Conservation (phyloP, 345 rosid species). For the Angophora floribunda region DNA sequence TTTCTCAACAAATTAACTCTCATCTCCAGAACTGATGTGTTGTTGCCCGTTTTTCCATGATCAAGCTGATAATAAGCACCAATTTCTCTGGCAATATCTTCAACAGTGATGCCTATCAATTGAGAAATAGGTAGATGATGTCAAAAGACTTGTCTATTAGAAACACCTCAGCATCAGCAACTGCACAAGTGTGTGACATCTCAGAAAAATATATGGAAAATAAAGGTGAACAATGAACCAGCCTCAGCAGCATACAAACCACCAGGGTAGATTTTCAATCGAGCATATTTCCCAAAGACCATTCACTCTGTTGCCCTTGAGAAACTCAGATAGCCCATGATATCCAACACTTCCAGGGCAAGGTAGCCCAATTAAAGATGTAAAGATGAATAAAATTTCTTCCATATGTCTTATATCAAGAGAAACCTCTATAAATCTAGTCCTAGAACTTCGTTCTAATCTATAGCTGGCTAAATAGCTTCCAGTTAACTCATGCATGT, state of each 20-base stretch:
- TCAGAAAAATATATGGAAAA: not conserved
- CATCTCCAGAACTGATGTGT: conserved; percentile 11
- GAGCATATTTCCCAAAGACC: not conserved
- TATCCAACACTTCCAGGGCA: not conserved
- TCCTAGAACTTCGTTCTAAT: not conserved
- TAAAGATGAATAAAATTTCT: not conserved
- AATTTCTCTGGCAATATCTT: conserved; percentile 48
- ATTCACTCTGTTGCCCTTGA: not conserved
- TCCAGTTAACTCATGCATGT: not conserved
- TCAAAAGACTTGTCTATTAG: not conserved
- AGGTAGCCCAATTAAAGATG: not conserved
- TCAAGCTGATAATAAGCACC: conserved; percentile 29
- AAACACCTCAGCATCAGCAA: not conserved
- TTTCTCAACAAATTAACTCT: conserved; percentile 30
- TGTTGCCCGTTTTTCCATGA: conserved; percentile 16
- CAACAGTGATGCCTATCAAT: conserved; percentile 50
- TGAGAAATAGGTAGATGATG: not conserved
- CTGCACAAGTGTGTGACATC: not conserved
- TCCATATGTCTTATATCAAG: not conserved
- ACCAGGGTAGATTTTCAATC: not conserved
- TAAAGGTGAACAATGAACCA: not conserved
- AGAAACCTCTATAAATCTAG: not conserved
- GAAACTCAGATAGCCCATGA: not conserved
- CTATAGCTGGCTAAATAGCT: not conserved
- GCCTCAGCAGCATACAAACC: not conserved